Base-by-base conservation (phyloP, 305 asterid species). In the Andrographis paniculata region DNA sequence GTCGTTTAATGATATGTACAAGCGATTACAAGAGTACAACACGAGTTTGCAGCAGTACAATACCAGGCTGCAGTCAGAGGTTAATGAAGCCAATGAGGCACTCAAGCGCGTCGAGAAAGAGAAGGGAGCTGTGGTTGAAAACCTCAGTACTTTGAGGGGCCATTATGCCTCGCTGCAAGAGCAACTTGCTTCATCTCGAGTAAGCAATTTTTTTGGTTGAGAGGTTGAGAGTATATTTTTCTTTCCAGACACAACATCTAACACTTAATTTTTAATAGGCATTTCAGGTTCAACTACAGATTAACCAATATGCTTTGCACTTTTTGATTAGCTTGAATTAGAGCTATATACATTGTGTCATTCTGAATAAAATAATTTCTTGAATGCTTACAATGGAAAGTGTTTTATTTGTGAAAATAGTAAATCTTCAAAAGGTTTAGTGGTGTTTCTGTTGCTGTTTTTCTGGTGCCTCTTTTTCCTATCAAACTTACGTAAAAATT, bases 111-210 rank as follows among this genome's bases (percentile, higher is more conserved):
- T 82, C 35, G 94, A 84, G 69, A 74, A 74, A 56, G 97, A 87
- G 70, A 87, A 92, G 71, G 79, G 77, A n/a, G 93, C 87, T 6
- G 67, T 78, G 0, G 78, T 87, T 50, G 97, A 87, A 70, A 87
- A 78, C 56, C 86, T 77, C 43, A 77, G 97, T 75, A 76, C 84
- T 12, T 62, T 84, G 63, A 79, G 95, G 79, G 99, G 95, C 40
- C 93, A 76, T 28, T 66, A 70, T 31, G 69, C 86, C 21, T 77
- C 95, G 50, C 56, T 92, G 76, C 95, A 81, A 69, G 99, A 87
- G 48, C 95, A 84, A 65, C 93, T 87, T 39, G 57, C 84, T 46
- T 66, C 78, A 10, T 77, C 88, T 47, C 80, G 81, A 55, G 96
- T 91, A 59, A 65, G 82, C 53, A 38, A 37, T 37, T n/a, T 5